Conservation (phyloP, 495 filamentous ascomycete genomes). For the Penicillium desertorum region DNA sequence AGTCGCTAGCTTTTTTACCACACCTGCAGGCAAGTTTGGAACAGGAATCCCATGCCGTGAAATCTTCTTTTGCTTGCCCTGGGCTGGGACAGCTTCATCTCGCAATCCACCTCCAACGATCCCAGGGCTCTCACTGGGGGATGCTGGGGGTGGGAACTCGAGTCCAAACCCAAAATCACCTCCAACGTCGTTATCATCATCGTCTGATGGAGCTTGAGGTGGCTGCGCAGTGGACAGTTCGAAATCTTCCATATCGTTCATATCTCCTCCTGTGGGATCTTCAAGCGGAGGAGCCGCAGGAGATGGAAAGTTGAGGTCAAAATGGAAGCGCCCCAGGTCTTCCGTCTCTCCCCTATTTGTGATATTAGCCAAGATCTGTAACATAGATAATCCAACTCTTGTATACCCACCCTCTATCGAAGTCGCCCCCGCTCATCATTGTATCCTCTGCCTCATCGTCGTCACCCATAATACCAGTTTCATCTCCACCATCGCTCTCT, state of each 20-base stretch:
- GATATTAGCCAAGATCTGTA: slow-evolving; percentile 28
- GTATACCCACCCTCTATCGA: slow-evolving; percentile 43
- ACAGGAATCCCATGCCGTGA: slow-evolving; percentile 74
- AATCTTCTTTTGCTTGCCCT: slow-evolving; percentile 53
- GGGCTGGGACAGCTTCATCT: slow-evolving; percentile 31
- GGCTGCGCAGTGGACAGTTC: slow-evolving; percentile 36
- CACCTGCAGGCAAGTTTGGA: slow-evolving; percentile 65
- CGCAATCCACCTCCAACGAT: slow-evolving; percentile 46
- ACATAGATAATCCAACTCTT: slow-evolving; percentile 12
- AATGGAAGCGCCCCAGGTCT: slow-evolving; percentile 45
- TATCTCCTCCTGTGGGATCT: slow-evolving; percentile 29
- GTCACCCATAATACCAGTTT: slow-evolving; percentile 42
- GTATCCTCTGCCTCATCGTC: slow-evolving; percentile 36
- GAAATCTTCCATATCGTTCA: slow-evolving; percentile 44
- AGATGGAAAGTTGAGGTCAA: slow-evolving; percentile 47
- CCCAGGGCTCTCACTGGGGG: slow-evolving; percentile 40
- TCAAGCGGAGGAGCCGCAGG: slow-evolving; percentile 33
- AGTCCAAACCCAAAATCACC: slow-evolving; percentile 37
- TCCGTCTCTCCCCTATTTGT: slow-evolving; percentile 47
- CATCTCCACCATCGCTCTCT: slow-evolving; percentile 51
- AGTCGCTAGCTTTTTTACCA: slow-evolving; percentile 74
- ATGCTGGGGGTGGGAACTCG: slow-evolving; percentile 27
- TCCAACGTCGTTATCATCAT: slow-evolving; percentile 25
- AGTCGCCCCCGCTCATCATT: slow-evolving; percentile 37
- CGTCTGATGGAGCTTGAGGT: slow-evolving; percentile 22